A percentile compares a stretch with the other conserved stretches of the same genome.
These are phyloP conservation scores for Alloascoidea africana DNA, from an alignment of 805 yeast genomes.

Conservation along the genomic window DNA sequence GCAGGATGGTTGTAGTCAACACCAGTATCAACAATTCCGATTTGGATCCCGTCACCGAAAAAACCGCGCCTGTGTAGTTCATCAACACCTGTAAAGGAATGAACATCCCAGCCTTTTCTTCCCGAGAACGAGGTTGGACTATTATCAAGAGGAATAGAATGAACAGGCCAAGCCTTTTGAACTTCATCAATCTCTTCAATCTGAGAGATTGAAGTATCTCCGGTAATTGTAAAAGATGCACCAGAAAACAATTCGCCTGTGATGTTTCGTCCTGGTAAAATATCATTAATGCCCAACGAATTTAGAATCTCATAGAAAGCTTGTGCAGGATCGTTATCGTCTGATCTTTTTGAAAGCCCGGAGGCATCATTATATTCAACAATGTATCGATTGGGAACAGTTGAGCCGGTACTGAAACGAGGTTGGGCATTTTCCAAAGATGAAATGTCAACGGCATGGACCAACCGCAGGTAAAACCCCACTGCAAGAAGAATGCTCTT, in stretches of 20 bases:
- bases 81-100: background rate
- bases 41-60: conserved; percentile 7
- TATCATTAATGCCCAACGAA: background rate
- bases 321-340: background rate
- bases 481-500: no score
- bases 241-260: background rate
- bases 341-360: background rate
- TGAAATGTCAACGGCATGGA: no score
- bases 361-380: background rate
- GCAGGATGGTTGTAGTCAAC: conserved; percentile 9
- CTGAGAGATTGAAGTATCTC: background rate
- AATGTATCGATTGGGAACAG: background rate
- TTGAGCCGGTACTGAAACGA: no score
- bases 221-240: background rate
- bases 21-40: conserved; percentile 10
- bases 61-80: background rate
- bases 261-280: background rate
- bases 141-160: background rate
- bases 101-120: no score
- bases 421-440: no score
- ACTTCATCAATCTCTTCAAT: background rate
- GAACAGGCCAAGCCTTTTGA: conserved; percentile 1
- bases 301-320: background rate
- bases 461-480: no score
- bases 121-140: no score